Conservation (phyloP, 108 stramenopile genomes). For the Conticribra guillardii region DNA sequence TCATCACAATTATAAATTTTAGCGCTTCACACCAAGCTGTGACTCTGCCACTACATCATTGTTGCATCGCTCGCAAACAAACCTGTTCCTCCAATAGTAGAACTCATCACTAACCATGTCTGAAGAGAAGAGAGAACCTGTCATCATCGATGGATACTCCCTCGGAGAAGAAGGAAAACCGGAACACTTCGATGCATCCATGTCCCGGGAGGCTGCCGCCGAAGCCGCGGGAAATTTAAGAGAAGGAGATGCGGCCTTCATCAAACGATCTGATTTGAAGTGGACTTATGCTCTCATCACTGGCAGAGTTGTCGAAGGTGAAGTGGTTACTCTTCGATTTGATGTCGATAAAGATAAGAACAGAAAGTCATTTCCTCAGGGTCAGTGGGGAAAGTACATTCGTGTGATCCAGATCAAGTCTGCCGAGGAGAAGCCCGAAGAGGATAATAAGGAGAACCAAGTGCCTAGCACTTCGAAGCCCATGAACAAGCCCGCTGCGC, state of each 20-base stretch:
- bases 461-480: not conserved
- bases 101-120: too few relatives aligned
- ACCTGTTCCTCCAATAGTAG: too few relatives aligned
- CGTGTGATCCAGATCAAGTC: conserved; percentile 23
- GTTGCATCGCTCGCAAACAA: too few relatives aligned
- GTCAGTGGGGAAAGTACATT: conserved; percentile 53
- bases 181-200: conserved; percentile 29
- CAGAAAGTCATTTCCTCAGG: conserved; percentile 41
- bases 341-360: conserved; percentile 43
- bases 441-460: not conserved
- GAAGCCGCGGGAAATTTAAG: conserved; percentile 19
- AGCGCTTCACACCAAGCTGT: too few relatives aligned
- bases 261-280: conserved; percentile 47
- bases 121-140: conserved; percentile 6
- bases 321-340: conserved; percentile 25
- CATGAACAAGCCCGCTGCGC: not conserved
- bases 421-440: not conserved
- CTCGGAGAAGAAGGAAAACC: conserved; percentile 39
- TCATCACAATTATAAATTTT: too few relatives aligned
- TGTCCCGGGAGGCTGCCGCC: conserved; percentile 36
- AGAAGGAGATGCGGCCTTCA: conserved; percentile 44
- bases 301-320: conserved; percentile 14
- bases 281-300: conserved; percentile 46
- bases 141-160: conserved; percentile 16
- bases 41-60: too few relatives aligned